Percentiles rank a stretch among this genome's conserved stretches.
Evolutionary conservation across 1,139 yeast genomes (phyloP).

Genomic region (Suhomyces taliae): DNA sequence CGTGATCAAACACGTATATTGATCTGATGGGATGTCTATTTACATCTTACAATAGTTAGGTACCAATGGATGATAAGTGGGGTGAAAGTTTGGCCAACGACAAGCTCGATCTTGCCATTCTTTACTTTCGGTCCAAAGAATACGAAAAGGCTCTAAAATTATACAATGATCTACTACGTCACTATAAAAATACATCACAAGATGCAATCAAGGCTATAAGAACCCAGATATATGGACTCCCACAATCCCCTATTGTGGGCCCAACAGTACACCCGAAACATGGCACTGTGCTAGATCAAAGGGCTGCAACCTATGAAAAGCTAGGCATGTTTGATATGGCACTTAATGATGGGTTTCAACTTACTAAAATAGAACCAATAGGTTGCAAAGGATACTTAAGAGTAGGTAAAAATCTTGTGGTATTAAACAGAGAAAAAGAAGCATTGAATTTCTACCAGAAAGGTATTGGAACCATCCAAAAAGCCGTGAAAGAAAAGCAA

Average conservation of each 20-base stretch:
- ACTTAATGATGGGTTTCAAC: conserved; percentile 42
- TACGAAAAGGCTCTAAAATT: conserved; percentile 28
- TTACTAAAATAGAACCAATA: conserved; percentile 50
- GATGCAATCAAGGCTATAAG: conserved; percentile 21
- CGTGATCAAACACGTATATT: neutral
- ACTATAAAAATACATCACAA: conserved; percentile 16
- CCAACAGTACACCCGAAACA: conserved; percentile 27
- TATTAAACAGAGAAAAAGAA: conserved; percentile 30
- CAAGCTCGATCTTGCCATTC: conserved; percentile 31
- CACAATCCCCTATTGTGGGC: conserved; percentile 31
- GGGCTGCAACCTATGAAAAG: conserved; percentile 63
- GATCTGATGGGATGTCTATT: neutral
- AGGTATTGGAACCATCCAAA: conserved; percentile 37
- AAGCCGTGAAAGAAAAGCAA: conserved; percentile 24
- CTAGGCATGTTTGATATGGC: conserved; percentile 42
- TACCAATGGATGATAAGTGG: conserved; percentile 4
- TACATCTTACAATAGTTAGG: neutral
- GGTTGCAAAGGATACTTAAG: conserved; percentile 63
- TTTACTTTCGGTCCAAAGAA: conserved; percentile 32
- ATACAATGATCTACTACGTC: conserved; percentile 13
- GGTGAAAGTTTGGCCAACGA: conserved; percentile 27
- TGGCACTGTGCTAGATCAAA: conserved; percentile 40
- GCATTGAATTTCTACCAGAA: conserved; percentile 45
- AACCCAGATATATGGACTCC: conserved; percentile 18
- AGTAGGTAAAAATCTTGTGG: conserved; percentile 44